These are phyloP conservation scores for Polytrichum formosum DNA, from an alignment of 225 moss, liverwort and hornwort genomes.

Conservation along the genomic window DNA sequence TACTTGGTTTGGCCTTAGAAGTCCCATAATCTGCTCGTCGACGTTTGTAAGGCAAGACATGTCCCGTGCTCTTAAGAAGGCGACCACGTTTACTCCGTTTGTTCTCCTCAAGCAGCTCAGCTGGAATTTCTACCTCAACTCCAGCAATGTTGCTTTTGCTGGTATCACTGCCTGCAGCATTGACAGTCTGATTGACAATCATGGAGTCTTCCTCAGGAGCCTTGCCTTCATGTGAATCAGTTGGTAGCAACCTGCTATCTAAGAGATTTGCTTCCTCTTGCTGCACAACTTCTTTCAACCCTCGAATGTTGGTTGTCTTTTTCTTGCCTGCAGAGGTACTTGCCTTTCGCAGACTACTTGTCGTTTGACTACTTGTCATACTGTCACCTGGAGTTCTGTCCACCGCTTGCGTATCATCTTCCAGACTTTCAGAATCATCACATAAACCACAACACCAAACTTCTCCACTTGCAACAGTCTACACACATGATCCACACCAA, in stretches of 20 bases:
- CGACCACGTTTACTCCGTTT: conserved; percentile 60
- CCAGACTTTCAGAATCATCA: conserved; percentile 35
- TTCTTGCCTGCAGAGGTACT: conserved; percentile 39
- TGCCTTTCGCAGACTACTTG: conserved; percentile 37
- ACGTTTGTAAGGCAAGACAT: conserved; percentile 35
- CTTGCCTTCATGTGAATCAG: conserved; percentile 40
- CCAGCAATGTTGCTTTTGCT: conserved; percentile 36
- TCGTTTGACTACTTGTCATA: conserved; percentile 49
- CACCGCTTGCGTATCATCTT: conserved; percentile 38
- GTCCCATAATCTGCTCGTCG: conserved; percentile 39
- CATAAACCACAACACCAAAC: conserved; percentile 51
- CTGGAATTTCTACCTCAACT: conserved; percentile 14
- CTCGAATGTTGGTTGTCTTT: conserved; percentile 37
- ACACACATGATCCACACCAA: conserved; percentile 14
- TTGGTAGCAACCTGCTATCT: conserved; percentile 37
- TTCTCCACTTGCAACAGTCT: conserved; percentile 37
- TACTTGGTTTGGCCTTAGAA: conserved; percentile 25
- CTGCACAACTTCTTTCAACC: conserved; percentile 48
- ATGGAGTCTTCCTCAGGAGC: conserved; percentile 19
- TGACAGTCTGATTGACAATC: conserved; percentile 15
- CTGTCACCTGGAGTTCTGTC: conserved; percentile 39
- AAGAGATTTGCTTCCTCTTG: conserved; percentile 54
- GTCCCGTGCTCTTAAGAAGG: conserved; percentile 31
- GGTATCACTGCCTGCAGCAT: conserved; percentile 23
- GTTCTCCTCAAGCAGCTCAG: conserved; percentile 55